Conservation (phyloP, 75 land plant species). For the Pseudotsuga menziesii region DNA sequence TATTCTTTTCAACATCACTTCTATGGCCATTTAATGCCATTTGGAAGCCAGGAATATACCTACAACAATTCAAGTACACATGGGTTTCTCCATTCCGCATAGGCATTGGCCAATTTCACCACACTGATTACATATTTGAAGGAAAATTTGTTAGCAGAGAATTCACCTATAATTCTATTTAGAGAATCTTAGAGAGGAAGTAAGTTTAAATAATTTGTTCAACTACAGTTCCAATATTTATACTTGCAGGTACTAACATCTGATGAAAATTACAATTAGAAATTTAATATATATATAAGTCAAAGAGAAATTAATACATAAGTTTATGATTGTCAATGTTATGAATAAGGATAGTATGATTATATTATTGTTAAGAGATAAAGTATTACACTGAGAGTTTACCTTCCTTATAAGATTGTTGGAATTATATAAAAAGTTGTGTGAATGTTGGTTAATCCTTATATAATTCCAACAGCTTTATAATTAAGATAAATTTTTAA, state of each 20-base stretch:
- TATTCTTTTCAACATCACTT: constrained; percentile 59
- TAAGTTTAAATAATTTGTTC: constrained; percentile 18
- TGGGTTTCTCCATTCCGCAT: constrained; percentile 64
- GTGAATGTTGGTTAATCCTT: too few species aligned
- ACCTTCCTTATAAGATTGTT: too few species aligned
- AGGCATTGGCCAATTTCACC: constrained; percentile 87
- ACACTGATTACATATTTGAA: constrained; percentile 60
- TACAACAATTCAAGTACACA: constrained; percentile 38
- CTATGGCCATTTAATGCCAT: constrained; percentile 81
- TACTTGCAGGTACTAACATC: not conserved
- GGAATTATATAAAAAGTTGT: too few species aligned
- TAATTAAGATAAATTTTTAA: too few species aligned
- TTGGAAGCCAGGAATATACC: constrained; percentile 28
- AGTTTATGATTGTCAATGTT: too few species aligned
- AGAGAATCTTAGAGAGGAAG: constrained; percentile 98
- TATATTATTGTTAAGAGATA: too few species aligned
- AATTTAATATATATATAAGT: not conserved
- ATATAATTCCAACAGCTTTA: too few species aligned
- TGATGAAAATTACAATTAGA: not conserved
- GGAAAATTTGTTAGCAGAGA: constrained; percentile 55
- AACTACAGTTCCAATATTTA: not conserved
- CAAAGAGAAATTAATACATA: too few species aligned
- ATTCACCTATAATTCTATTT: constrained; percentile 76
- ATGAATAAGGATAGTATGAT: too few species aligned
- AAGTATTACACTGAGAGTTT: too few species aligned